Percentiles rank a stretch among this genome's conserved stretches.
Conservation (phyloP, 2,329 filamentous ascomycete species). For the Didymella arachidicola region DNA sequence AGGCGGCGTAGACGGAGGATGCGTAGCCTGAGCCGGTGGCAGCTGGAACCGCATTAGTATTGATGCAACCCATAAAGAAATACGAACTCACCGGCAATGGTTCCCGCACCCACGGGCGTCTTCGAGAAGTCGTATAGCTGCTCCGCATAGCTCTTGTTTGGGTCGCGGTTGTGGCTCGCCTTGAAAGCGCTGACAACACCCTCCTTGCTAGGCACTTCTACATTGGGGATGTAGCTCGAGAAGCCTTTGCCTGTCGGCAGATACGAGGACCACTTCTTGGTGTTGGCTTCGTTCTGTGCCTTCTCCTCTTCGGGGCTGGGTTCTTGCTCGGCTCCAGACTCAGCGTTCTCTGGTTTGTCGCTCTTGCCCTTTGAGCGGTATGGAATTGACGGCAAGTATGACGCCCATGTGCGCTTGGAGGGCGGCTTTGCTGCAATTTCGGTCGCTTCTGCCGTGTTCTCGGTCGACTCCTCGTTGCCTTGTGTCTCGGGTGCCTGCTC, state of each 20-base stretch:
- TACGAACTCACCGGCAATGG: slow-evolving; percentile 48
- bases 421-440: slow-evolving; percentile 26
- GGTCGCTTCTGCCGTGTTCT: slow-evolving; percentile 12
- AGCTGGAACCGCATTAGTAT: slow-evolving; percentile 34
- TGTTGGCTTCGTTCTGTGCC: slow-evolving; percentile 45
- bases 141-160: slow-evolving; percentile 58
- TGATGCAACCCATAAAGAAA: background rate
- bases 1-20: slow-evolving; percentile 58
- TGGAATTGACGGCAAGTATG: slow-evolving; percentile 51
- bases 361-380: slow-evolving; percentile 41
- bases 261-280: slow-evolving; percentile 57
- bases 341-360: slow-evolving; percentile 29
- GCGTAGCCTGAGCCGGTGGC: slow-evolving; percentile 58
- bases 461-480: slow-evolving; percentile 31
- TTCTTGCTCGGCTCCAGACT: slow-evolving; percentile 30
- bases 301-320: slow-evolving; percentile 41
- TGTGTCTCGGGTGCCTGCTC: slow-evolving; percentile 43
- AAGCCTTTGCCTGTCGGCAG: slow-evolving; percentile 58
- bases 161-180: slow-evolving; percentile 55
- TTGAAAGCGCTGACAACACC: slow-evolving; percentile 56
- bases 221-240: slow-evolving; percentile 56
- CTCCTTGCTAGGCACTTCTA: slow-evolving; percentile 49
- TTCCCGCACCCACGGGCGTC: slow-evolving; percentile 60
- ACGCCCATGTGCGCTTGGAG: slow-evolving; percentile 48
- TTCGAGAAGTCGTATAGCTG: slow-evolving; percentile 60